Evolutionary conservation across 805 yeast genomes (phyloP).

Genomic region (Candida silvicultrix): DNA sequence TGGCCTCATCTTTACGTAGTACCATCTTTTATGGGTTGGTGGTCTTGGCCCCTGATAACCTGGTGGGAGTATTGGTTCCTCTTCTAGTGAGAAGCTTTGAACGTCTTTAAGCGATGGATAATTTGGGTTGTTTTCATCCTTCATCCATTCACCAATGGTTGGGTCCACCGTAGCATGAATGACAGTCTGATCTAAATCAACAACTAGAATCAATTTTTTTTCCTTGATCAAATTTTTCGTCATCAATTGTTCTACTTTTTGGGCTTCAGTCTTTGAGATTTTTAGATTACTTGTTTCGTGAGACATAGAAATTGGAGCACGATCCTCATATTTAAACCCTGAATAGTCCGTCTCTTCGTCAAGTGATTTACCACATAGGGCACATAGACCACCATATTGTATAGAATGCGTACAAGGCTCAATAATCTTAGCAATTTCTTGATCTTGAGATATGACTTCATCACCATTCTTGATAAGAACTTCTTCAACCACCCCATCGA

Average conservation of each 20-base stretch:
- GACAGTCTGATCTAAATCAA: constrained; percentile 94
- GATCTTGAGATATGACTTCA: constrained; percentile 40
- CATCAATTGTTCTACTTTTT: constrained; percentile 65
- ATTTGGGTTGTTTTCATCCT: constrained; percentile 79
- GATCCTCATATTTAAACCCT: constrained; percentile 45
- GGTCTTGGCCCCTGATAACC: constrained; percentile 56
- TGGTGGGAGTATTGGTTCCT: constrained; percentile 55
- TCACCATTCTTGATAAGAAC: constrained; percentile 53
- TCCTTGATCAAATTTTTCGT: constrained; percentile 54
- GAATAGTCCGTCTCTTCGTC: constrained; percentile 69
- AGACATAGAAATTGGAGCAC: constrained; percentile 85
- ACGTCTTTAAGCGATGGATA: constrained; percentile 83
- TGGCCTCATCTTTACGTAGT: constrained; percentile 88
- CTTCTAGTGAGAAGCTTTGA: constrained; percentile 67
- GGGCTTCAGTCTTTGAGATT: constrained; percentile 83
- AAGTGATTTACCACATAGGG: constrained; percentile 80
- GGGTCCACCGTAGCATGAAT: constrained; percentile 98
- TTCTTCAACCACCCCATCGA: constrained; percentile 57
- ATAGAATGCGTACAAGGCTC: constrained; percentile 92
- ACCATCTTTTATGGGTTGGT: constrained; percentile 58
- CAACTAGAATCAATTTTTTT: constrained; percentile 78
- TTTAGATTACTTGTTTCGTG: constrained; percentile 83
- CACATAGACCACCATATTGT: constrained; percentile 93
- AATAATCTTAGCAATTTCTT: constrained; percentile 46
- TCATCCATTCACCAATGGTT: constrained; percentile 94